A percentile compares a stretch with the other conserved stretches of the same genome.
These are phyloP conservation scores for Silybum marianum DNA, from an alignment of 129 eudicot genomes.

Conservation along the genomic window DNA sequence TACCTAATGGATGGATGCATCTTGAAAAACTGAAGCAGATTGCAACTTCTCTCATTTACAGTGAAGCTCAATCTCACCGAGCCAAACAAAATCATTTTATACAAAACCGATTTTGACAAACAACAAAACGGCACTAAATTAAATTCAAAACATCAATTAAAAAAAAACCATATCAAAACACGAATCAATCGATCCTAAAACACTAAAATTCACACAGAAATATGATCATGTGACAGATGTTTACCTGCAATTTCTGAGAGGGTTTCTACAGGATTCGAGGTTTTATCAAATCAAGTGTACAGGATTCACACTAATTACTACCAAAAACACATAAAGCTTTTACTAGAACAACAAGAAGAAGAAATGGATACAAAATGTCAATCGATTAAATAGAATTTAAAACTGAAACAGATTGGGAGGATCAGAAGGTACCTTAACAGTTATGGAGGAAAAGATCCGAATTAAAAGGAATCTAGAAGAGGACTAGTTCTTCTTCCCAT, in stretches of 20 bases:
- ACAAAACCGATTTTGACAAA: background rate
- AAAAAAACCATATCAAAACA: background rate
- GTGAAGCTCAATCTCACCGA: conserved; percentile 8
- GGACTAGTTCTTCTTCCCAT: background rate
- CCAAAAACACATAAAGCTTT: background rate
- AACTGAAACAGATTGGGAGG: conserved; percentile 19
- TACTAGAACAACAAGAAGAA: background rate
- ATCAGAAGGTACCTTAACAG: conserved; percentile 20
- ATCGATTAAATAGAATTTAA: background rate
- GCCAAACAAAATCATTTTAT: background rate
- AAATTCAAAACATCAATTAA: background rate
- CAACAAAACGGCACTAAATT: conserved; percentile 19
- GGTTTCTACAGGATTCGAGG: background rate
- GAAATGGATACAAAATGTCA: background rate
- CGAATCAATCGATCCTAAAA: conserved; percentile 27
- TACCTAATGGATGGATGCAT: conserved; percentile 6
- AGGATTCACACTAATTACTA: background rate
- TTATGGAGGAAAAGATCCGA: conserved; percentile 19
- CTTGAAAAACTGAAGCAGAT: background rate
- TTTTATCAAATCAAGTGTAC: background rate
- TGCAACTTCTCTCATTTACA: background rate
- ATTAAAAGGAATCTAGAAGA: conserved; percentile 1
- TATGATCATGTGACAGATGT: background rate
- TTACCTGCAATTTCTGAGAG: background rate
- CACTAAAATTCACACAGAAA: background rate